phyloP scores from a whole-genome alignment of 495 filamentous ascomycete species.

The Aspergillus leporis region DNA sequence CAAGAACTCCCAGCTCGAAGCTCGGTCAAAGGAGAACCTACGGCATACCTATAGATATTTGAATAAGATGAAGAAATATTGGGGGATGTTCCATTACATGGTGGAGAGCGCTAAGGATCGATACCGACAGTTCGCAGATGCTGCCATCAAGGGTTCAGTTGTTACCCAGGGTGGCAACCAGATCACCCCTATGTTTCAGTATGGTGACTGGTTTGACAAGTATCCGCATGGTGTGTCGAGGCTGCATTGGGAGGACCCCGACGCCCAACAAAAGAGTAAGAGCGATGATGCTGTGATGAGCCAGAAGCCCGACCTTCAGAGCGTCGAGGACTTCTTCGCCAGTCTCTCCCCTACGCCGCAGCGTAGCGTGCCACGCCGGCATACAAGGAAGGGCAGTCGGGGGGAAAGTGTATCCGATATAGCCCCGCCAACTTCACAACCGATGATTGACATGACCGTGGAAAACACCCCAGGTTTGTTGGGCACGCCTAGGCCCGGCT shows the following conservation, averaged over 20 bases:
- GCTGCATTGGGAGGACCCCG: conserved; percentile 79
- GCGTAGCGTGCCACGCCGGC: conserved; percentile 42
- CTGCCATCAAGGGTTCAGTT: conserved; percentile 50
- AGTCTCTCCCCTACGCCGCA: conserved; percentile 69
- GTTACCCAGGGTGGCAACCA: conserved; percentile 54
- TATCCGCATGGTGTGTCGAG: conserved; percentile 91
- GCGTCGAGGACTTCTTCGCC: conserved; percentile 93
- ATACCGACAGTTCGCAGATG: conserved; percentile 83
- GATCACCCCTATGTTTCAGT: conserved; percentile 75
- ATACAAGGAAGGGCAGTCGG: conserved; percentile 37
- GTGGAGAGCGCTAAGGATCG: conserved; percentile 89
- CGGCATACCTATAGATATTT: conserved; percentile 87
- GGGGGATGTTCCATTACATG: conserved; percentile 98
- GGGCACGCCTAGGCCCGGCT: conserved; percentile 42
- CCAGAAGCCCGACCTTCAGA: conserved; percentile 85
- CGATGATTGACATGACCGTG: conserved; percentile 37
- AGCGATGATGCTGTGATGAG: conserved; percentile 80
- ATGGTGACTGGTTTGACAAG: conserved; percentile 96
- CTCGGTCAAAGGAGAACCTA: conserved; percentile 80
- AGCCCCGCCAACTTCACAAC: conserved; percentile 33
- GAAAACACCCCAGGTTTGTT: conserved; percentile 36
- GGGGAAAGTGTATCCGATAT: conserved; percentile 27
- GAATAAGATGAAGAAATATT: conserved; percentile 92
- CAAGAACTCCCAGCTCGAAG: conserved; percentile 71
- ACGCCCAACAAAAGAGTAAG: conserved; percentile 64